phyloP scores from a whole-genome alignment of 1,284 basidiomycete genomes.

The Naganishia cerealis region DNA sequence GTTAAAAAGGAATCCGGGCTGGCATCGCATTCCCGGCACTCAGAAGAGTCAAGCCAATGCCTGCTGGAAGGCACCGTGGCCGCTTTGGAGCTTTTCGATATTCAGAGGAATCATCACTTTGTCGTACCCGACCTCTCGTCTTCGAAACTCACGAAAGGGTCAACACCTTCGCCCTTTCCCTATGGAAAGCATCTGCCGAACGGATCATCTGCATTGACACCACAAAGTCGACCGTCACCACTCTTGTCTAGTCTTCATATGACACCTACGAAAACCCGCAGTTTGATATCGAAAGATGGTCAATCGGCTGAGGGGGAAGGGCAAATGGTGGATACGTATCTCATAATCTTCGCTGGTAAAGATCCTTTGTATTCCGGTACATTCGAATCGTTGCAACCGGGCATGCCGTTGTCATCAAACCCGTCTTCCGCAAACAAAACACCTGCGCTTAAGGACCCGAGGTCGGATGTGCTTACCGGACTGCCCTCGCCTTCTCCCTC shows the following conservation, averaged over 20 bases:
- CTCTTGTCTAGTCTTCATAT: conserved; percentile 12
- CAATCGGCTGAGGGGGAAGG: background rate
- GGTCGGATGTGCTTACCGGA: conserved; percentile 12
- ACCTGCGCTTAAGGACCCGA: conserved; percentile 15
- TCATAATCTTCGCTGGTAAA: conserved; percentile 23
- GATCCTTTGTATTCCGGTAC: conserved; percentile 5
- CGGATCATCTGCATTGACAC: conserved; percentile 8
- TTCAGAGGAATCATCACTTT: conserved; percentile 19
- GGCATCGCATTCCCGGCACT: background rate
- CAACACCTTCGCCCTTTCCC: conserved; percentile 21
- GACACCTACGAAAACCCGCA: conserved; percentile 11
- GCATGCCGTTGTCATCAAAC: background rate
- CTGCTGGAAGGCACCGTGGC: conserved; percentile 19
- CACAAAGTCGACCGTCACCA: conserved; percentile 14
- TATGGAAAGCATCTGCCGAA: conserved; percentile 7
- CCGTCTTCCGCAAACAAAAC: background rate
- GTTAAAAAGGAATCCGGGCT: conserved; percentile 1
- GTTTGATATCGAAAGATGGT: background rate
- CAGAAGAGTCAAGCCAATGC: conserved; percentile 6
- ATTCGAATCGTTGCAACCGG: background rate
- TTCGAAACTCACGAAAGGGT: background rate
- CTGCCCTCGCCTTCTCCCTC: conserved; percentile 17
- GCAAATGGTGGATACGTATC: conserved; percentile 4
- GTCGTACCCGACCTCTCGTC: conserved; percentile 7
- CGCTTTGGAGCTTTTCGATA: conserved; percentile 18